These are phyloP conservation scores for Adansonia rubrostipa DNA, from an alignment of 441 rosid species.

Conservation along the genomic window DNA sequence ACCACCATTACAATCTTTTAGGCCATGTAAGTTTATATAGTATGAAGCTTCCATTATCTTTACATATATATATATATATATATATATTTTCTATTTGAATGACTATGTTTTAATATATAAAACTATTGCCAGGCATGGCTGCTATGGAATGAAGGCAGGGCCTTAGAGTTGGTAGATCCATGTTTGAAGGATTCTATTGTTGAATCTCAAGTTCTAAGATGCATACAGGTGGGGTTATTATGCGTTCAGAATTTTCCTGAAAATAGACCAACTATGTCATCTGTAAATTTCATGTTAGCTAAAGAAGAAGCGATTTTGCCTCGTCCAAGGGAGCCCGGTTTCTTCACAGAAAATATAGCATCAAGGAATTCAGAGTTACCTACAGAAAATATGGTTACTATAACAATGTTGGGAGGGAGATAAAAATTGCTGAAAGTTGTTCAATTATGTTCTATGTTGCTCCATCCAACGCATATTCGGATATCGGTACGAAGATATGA, in stretches of 20 bases:
- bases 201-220: constrained; percentile 8
- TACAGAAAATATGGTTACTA: constrained; percentile 15
- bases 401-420: constrained; percentile 3
- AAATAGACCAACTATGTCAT: constrained; percentile 24
- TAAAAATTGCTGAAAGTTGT: not conserved
- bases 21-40: too few species aligned
- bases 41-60: not conserved
- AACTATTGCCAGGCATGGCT: constrained; percentile 22
- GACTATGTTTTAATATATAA: too few species aligned
- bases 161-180: constrained; percentile 18
- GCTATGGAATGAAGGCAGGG: constrained; percentile 19
- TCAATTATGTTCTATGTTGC: too few species aligned
- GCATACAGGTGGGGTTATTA: constrained; percentile 20
- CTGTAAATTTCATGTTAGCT: constrained; percentile 22
- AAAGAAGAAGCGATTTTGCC: not conserved
- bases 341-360: not conserved
- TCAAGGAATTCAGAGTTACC: not conserved
- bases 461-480: too few species aligned
- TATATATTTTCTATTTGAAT: not conserved
- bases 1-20: too few species aligned
- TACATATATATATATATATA: too few species aligned
- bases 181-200: constrained; percentile 14
- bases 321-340: constrained; percentile 16
- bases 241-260: constrained; percentile 20
- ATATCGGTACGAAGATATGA: too few species aligned